Percentiles rank a stretch among this genome's conserved stretches.
Conservation (phyloP, 257 asterid species). For the Nicotiana knightiana region DNA sequence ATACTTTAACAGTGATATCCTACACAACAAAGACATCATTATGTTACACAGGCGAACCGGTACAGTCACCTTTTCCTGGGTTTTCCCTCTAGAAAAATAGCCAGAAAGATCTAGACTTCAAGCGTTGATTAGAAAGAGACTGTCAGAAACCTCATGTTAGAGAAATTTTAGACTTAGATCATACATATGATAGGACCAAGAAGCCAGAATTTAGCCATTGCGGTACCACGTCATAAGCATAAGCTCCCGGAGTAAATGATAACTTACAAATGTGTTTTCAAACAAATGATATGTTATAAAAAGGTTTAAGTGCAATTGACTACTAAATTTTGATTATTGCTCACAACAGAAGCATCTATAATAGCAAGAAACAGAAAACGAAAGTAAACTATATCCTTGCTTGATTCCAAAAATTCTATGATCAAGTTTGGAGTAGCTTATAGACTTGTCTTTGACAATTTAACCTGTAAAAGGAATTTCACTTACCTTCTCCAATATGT, state of each 20-base stretch:
- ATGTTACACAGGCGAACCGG: conserved; percentile 11
- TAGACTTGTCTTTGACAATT: not conserved
- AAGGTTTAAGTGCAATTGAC: not conserved
- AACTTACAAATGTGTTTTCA: too few relatives aligned
- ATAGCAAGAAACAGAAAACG: not conserved
- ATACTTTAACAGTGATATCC: conserved; percentile 99
- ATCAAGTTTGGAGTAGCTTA: not conserved
- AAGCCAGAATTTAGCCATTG: too few relatives aligned
- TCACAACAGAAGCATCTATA: not conserved
- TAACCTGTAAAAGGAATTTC: conserved; percentile 3
- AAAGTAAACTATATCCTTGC: not conserved
- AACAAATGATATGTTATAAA: too few relatives aligned
- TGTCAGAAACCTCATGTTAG: not conserved
- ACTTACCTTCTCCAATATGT: conserved; percentile 87
- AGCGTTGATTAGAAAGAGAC: not conserved
- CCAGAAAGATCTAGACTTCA: not conserved
- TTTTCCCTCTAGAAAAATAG: not conserved
- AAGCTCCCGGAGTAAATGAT: not conserved
- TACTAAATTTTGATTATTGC: not conserved
- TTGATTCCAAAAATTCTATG: not conserved
- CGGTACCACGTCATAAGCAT: not conserved
- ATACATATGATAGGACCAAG: not conserved
- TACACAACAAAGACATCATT: conserved; percentile 26
- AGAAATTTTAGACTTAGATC: not conserved
- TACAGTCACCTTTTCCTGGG: not conserved